These are phyloP conservation scores for Sugiyamaella castrensis DNA, from an alignment of 1,139 yeast genomes.

Conservation along the genomic window DNA sequence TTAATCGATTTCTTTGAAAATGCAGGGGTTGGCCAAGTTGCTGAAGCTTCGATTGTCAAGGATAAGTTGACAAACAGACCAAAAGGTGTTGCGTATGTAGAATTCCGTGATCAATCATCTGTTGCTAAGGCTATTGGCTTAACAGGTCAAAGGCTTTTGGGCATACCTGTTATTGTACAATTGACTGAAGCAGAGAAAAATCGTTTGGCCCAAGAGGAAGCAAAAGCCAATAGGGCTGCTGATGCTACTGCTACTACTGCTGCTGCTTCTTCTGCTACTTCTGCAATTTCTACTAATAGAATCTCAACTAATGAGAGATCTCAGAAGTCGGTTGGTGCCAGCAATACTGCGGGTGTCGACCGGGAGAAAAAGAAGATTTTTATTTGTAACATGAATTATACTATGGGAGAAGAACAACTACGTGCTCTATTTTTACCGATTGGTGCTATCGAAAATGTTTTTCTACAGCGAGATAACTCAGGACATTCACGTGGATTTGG, in stretches of 20 bases:
- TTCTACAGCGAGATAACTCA: constrained; percentile 33
- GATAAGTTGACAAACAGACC: constrained; percentile 39
- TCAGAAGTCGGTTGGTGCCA: constrained; percentile 6
- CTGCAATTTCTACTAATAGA: too few relatives aligned
- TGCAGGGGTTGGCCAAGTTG: constrained; percentile 34
- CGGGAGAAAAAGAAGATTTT: constrained; percentile 28
- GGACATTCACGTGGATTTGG: constrained; percentile 40
- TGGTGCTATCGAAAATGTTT: constrained; percentile 36
- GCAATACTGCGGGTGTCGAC: constrained; percentile 3
- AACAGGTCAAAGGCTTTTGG: constrained; percentile 39
- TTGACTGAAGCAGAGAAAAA: constrained; percentile 40
- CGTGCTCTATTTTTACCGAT: constrained; percentile 36
- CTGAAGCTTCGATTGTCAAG: constrained; percentile 41
- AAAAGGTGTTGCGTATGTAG: constrained; percentile 42
- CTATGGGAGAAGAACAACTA: constrained; percentile 36
- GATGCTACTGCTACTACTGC: neutral
- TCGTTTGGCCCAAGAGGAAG: constrained; percentile 31
- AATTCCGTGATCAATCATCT: constrained; percentile 34
- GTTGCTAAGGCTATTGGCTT: constrained; percentile 36
- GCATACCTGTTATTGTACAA: constrained; percentile 40
- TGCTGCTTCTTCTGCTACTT: too few relatives aligned
- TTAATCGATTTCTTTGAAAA: constrained; percentile 38
- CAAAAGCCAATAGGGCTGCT: neutral
- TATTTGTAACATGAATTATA: constrained; percentile 38
- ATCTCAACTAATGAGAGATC: constrained; percentile 10